These are phyloP conservation scores for Nakazawaea holstii DNA, from an alignment of 805 yeast genomes.

Conservation along the genomic window DNA sequence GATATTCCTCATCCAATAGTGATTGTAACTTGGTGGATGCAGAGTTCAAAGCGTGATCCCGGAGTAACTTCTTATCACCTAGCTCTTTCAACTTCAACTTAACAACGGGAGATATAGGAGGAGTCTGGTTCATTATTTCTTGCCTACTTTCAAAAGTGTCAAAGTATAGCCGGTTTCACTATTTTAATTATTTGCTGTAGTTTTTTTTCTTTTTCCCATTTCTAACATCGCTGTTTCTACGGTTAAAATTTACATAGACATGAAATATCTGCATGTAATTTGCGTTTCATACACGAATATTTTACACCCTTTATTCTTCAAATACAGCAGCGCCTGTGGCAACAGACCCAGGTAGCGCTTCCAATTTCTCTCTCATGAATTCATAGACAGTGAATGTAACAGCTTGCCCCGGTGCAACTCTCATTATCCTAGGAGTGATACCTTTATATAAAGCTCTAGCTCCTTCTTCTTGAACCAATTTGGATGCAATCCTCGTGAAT, in stretches of 20 bases:
- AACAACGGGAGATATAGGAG: constrained; percentile 12
- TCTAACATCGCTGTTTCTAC: not conserved
- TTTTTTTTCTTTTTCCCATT: not conserved
- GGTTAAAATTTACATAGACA: no score
- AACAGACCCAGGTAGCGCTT: constrained; percentile 24
- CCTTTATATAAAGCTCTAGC: constrained; percentile 87
- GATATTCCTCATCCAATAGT: not conserved
- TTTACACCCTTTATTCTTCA: constrained; percentile 4
- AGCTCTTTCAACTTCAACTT: constrained; percentile 7
- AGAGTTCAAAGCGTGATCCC: not conserved
- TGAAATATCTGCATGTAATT: not conserved
- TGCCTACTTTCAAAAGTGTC: not conserved
- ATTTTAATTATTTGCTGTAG: not conserved
- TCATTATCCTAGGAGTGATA: constrained; percentile 97
- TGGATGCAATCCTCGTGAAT: constrained; percentile 74
- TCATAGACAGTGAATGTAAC: constrained; percentile 97
- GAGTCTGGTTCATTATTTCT: constrained; percentile 10
- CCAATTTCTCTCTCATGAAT: constrained; percentile 67
- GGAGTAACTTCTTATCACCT: not conserved
- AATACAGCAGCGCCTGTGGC: constrained; percentile 11
- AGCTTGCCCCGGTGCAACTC: constrained; percentile 99
- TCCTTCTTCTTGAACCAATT: constrained; percentile 86
- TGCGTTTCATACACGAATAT: not conserved
- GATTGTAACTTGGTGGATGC: constrained; percentile 7
- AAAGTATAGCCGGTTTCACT: not conserved